Base-by-base conservation (phyloP, 192 early-diverging fungal species). In the Backusella liffmaniae region DNA sequence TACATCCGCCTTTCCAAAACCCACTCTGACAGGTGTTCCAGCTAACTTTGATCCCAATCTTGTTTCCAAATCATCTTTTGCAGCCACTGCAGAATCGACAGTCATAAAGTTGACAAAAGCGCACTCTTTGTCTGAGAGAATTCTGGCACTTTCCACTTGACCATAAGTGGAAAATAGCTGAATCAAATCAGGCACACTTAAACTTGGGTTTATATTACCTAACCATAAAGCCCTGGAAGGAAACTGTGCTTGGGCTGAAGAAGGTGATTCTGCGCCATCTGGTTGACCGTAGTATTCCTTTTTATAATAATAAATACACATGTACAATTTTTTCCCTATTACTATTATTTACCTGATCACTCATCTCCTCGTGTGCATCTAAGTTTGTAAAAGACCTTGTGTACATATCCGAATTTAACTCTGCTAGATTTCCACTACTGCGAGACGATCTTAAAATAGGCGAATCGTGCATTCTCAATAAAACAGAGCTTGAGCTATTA, bases 81-180 rank as follows among this genome's bases (percentile, higher is more conserved):
- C 97, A 35, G 86, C 75, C 34, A 96, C 79, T 13, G 97, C 97
- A 80, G 97, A 94, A 36, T 96, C 96, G n/a, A 94, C 84, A 1
- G 90, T 86, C 26, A 86, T 77, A 82, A 93, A 98, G 80, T 97
- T 99, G 65, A 99, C 92, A 84, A 98, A 99, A 13, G 96, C 97
- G 74, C 97, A 98, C 76, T 99, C 96, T 83, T 96, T 95, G 77
- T 99, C 97, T 0, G 94, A 92, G 46, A 98, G 86, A 66, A 99
- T 89, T 34, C 96, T 90, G 59, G 96, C 86, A 70, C 90, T 92
- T 80, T 99, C 97, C 72, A 99, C 95, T 10, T 92, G 84, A 0
- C 97, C 97, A 80, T 95, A 99, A 16, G 92, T 90, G 39, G 91
- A 89, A 80, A 99, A 99, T 16, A 92, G 77, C 65, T 89, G 89